Conservation (phyloP, 805 yeast species). For the Spathaspora hagerdaliae region DNA sequence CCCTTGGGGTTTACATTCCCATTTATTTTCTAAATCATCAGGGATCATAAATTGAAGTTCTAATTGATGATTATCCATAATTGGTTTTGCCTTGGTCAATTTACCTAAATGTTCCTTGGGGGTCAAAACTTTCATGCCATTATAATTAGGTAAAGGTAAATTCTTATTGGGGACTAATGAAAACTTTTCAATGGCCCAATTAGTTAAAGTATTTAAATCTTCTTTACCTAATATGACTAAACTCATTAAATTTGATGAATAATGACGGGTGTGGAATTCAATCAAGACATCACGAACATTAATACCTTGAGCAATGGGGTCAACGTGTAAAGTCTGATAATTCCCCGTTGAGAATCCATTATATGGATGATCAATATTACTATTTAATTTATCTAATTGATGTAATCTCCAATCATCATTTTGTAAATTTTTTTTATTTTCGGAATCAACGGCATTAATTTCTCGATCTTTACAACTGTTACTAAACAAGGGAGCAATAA, state of each 20-base stretch:
- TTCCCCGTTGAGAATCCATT: conserved; percentile 91
- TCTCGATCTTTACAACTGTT: conserved; percentile 82
- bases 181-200: conserved; percentile 68
- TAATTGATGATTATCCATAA: conserved; percentile 70
- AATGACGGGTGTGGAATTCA: conserved; percentile 65
- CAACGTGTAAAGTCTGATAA: conserved; percentile 62
- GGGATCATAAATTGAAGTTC: conserved; percentile 73
- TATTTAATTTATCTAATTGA: conserved; percentile 73
- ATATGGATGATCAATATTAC: conserved; percentile 78
- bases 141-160: conserved; percentile 42
- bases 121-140: conserved; percentile 40
- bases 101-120: conserved; percentile 46
- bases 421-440: conserved; percentile 90
- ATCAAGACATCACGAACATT: conserved; percentile 81
- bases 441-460: conserved; percentile 92
- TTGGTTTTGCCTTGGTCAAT: conserved; percentile 68
- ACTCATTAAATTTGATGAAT: conserved; percentile 87
- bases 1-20: conserved; percentile 67
- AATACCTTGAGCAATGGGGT: conserved; percentile 55
- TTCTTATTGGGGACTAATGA: conserved; percentile 54
- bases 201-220: conserved; percentile 62
- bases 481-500: conserved; percentile 77
- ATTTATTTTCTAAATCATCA: conserved; percentile 54
- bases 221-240: conserved; percentile 83
- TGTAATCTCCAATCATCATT: conserved; percentile 84